Evolutionary conservation across 371 early-diverging fungal species (phyloP), one percentile per base, ranked within the genome.

Genomic region (Mortierella sp.): DNA sequence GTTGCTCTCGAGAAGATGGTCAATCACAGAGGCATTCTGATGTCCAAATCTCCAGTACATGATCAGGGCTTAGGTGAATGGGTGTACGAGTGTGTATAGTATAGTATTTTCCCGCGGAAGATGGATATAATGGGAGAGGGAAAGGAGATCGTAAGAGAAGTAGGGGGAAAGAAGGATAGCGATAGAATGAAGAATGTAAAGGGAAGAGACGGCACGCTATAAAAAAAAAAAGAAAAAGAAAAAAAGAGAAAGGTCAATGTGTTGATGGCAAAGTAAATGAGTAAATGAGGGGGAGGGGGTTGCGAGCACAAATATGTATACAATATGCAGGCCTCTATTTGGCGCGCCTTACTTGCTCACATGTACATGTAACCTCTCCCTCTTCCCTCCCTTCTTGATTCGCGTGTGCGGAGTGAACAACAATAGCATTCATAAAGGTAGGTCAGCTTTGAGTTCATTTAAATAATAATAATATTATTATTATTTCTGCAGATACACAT

Each of bases 1-100:
- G 68, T 93, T 93, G 63, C 91, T 91, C 69, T 94, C 95, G 38
- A 96, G 88, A 64, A 95, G 86, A 53, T 89, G 88, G 76, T 95
- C 95, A 45, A 95, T 90, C 57, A 89, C 91, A 21, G 95, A 94
- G 43, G 92, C 86, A 67, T 87, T 87, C 69, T 92, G 89, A 76
- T 93, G 91, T 32, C 96, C 95, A 77, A 94, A 94, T 58, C 93
- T 88, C 94, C 94, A 94, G 85, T 94, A 94, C 94, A 92, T 92
- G 69, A 47, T 72, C 65, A 28, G 24, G 16, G 5, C 4, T 33
- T 38, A 38, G 33, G 41, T 38, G 24, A 4, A 5, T 19, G 24
- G n/a, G 50, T 43, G 43, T 43, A 43, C 43, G 15, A 10, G 15
- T 13, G 43, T 43, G 15, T 43, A 10, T 43, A 3, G 43, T 2